Base-by-base conservation (phyloP, 352 stramenopile species). In the Phytophthora hybrid region DNA sequence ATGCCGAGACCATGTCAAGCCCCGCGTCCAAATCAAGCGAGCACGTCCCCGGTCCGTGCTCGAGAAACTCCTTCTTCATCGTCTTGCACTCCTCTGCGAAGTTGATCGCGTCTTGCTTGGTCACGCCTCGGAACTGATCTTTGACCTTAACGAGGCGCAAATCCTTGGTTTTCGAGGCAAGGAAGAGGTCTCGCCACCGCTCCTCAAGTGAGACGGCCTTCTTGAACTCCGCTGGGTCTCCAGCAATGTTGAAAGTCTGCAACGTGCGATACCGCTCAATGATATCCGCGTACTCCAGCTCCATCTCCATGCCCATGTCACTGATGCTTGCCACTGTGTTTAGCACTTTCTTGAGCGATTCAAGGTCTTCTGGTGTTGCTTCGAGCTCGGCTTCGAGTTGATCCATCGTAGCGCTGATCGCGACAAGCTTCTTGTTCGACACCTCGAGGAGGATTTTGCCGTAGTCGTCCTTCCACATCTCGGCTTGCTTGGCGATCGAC, bases 391-490 rank as follows among this genome's bases (percentile, higher is more conserved):
- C 65, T 60, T 97, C 82, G 2, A 98, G 77, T 39, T 92, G 75
- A 9, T 95, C 87, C 74, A 96, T 96, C 5, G 92, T 94, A 0
- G 77, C 58, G 29, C 61, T 87, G 56, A 98, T 87, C 0, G 79
- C 69, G 3, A 88, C 23, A n/a, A 99, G 76, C 32, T 97, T 91
- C 59, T 90, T 91, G 54, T 81, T 93, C 4, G 96, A 97, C 3
- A 96, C 82, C 19, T 97, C 89, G 23, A 93, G 87, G 13, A 99
- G 63, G 14, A 99, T 93, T 32, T 94, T 90, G 3, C 94, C 97
- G 47, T 98, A 99, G 73, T 98, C 93, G 44, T 94, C 84, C 66
- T 98, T 98, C 96, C 95, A 99, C 82, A 97, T 89, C 57, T 98
- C 90, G 3, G 96, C 93, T 66, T 98, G 93, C 63, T 94, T 96